Evolutionary conservation across 148 eudicot genomes (phyloP).

Genomic region (Chenopodium berlandieri): DNA sequence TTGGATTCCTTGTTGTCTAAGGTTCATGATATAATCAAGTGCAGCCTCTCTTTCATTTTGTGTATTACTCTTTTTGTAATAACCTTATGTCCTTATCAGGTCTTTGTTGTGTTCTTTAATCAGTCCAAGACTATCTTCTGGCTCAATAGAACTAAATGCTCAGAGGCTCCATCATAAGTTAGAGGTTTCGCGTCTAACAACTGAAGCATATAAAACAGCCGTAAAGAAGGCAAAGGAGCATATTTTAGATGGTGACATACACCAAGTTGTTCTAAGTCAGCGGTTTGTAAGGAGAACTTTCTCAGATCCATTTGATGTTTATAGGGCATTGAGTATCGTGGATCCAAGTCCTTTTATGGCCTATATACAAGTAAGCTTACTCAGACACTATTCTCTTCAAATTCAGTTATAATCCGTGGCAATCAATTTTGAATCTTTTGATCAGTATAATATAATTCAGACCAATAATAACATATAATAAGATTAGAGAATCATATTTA

Average conservation of each 20-base stretch:
- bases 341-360: constrained; percentile 99
- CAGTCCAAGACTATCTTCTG: constrained; percentile 84
- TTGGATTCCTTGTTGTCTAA: constrained; percentile 66
- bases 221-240: constrained; percentile 78
- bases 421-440: no score
- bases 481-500: no score
- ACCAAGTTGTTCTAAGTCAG: constrained; percentile 85
- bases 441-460: background rate
- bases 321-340: constrained; percentile 79
- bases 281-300: constrained; percentile 81
- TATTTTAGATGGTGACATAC: constrained; percentile 71
- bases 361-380: constrained; percentile 63
- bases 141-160: constrained; percentile 56
- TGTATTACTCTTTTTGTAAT: background rate
- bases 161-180: constrained; percentile 50
- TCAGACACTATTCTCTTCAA: background rate
- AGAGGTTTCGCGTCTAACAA: constrained; percentile 56
- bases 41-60: constrained; percentile 19
- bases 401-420: background rate
- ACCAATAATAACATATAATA: background rate
- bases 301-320: constrained; percentile 93
- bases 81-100: background rate
- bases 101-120: constrained; percentile 20
- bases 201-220: constrained; percentile 63
- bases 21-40: constrained; percentile 76